phyloP scores from a whole-genome alignment of 2,329 filamentous ascomycete genomes.

The Fusarium sp. region DNA sequence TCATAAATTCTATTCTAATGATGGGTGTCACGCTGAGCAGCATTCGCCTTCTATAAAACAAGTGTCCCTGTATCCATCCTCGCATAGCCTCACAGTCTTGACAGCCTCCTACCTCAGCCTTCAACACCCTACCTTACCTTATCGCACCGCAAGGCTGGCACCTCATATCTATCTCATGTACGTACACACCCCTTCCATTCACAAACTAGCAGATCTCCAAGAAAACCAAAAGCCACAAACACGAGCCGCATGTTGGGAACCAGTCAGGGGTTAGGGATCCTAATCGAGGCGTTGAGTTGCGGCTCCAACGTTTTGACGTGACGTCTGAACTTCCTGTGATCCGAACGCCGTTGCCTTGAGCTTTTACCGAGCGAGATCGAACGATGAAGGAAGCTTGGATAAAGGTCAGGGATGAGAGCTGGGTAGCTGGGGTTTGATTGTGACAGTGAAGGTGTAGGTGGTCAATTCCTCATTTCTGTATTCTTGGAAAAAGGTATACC shows the following conservation, averaged over 20 bases:
- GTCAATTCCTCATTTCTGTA: background rate
- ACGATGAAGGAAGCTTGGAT: background rate
- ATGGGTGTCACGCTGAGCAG: background rate
- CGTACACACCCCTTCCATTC: constrained; percentile 9
- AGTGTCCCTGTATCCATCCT: background rate
- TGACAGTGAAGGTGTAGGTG: background rate
- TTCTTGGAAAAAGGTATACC: background rate
- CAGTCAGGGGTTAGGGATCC: constrained; percentile 27
- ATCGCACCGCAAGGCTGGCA: constrained; percentile 18
- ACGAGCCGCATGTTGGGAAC: constrained; percentile 38
- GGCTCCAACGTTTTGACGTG: constrained; percentile 26
- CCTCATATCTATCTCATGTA: background rate
- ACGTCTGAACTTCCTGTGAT: constrained; percentile 27
- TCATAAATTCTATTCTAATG: background rate
- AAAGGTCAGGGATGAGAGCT: background rate
- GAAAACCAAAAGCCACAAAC: constrained; percentile 30
- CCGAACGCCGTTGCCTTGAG: constrained; percentile 5
- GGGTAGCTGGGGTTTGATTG: background rate
- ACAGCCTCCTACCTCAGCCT: background rate
- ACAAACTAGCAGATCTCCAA: constrained; percentile 16
- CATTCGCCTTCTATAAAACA: background rate
- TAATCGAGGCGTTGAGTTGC: constrained; percentile 25
- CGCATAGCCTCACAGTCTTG: background rate
- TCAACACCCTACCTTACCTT: background rate
- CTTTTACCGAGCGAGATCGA: constrained; percentile 27